Evolutionary conservation across 495 filamentous ascomycete species (phyloP).

Genomic region (Hypoxylon rickii): DNA sequence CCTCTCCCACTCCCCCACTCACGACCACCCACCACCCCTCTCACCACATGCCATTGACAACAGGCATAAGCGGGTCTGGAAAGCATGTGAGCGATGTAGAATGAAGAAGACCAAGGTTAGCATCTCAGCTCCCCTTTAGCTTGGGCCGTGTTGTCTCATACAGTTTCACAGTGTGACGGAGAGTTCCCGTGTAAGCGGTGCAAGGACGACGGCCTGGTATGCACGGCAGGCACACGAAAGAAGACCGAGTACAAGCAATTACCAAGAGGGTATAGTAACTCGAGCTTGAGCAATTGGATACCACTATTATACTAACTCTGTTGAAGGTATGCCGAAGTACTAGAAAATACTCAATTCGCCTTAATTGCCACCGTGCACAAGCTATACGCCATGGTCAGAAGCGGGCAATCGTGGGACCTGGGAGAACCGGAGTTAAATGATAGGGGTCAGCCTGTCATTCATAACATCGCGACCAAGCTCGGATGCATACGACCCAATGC

Average conservation of each 20-base stretch:
- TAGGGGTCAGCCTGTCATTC: constrained; percentile 58
- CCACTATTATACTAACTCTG: constrained; percentile 27
- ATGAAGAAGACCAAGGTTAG: constrained; percentile 74
- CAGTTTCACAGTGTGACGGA: constrained; percentile 61
- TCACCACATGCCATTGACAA: constrained; percentile 47
- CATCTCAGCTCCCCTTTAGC: background rate
- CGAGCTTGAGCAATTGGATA: background rate
- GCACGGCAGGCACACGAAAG: constrained; percentile 60
- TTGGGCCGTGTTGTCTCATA: constrained; percentile 11
- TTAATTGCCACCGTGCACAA: constrained; percentile 62
- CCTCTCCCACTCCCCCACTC: constrained; percentile 34
- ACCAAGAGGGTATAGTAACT: constrained; percentile 51
- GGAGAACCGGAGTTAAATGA: constrained; percentile 62
- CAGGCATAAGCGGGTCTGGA: constrained; percentile 68
- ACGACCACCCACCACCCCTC: constrained; percentile 42
- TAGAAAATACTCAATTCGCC: constrained; percentile 62
- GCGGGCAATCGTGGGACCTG: constrained; percentile 56
- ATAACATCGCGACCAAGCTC: constrained; percentile 61
- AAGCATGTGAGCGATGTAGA: constrained; percentile 71
- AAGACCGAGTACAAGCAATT: constrained; percentile 65
- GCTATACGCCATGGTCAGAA: constrained; percentile 61
- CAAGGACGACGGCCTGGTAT: constrained; percentile 64
- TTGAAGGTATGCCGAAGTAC: constrained; percentile 58
- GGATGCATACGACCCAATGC: constrained; percentile 60
- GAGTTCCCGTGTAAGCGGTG: constrained; percentile 69